Percentiles rank a stretch among this genome's conserved stretches.
Conservation (phyloP, 2,329 filamentous ascomycete genomes). For the Xylariomycetidae sp. region DNA sequence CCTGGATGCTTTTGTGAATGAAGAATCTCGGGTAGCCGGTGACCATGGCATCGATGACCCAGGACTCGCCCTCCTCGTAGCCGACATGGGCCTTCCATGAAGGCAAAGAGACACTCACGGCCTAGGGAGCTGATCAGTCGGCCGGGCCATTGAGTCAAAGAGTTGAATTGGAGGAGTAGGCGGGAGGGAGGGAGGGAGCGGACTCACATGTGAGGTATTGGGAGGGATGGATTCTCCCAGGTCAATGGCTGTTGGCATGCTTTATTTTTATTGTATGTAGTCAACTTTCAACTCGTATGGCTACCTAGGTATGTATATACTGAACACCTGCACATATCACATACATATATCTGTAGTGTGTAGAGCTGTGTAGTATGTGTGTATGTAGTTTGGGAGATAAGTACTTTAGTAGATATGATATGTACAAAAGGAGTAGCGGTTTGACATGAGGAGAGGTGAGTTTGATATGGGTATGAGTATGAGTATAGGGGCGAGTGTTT, state of each 20-base stretch:
- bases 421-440: too few relatives aligned
- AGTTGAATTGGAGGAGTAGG: background rate
- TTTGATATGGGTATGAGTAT: constrained; percentile 1
- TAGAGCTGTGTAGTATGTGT: background rate
- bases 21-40: constrained; percentile 97
- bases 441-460: background rate
- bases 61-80: constrained; percentile 88
- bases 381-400: background rate
- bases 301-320: too few relatives aligned
- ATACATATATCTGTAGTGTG: too few relatives aligned
- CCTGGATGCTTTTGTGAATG: constrained; percentile 76
- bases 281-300: too few relatives aligned
- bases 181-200: background rate
- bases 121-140: constrained; percentile 51
- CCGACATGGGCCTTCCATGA: constrained; percentile 88
- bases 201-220: constrained; percentile 71
- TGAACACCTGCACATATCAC: too few relatives aligned
- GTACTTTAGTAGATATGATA: constrained; percentile 1
- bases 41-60: constrained; percentile 79
- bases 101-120: constrained; percentile 91
- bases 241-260: constrained; percentile 45
- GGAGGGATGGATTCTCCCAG: constrained; percentile 71
- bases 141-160: too few relatives aligned
- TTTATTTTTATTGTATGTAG: constrained; percentile 3
- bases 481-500: background rate